Evolutionary conservation across 495 filamentous ascomycete species (phyloP), one percentile per base, ranked within the genome.

Genomic region (Aspergillus nanangensis): DNA sequence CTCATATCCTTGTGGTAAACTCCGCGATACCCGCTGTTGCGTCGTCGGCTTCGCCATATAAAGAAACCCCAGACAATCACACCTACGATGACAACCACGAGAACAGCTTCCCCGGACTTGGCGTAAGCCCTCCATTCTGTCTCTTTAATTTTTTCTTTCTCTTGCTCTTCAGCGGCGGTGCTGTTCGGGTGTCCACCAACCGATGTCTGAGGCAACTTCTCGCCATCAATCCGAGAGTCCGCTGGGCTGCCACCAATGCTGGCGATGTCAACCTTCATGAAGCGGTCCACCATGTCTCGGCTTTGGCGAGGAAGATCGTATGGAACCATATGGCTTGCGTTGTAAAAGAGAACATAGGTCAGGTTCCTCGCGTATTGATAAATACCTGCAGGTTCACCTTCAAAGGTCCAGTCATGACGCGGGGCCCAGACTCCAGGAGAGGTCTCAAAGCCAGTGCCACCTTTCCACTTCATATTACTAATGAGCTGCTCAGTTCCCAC

Each of bases 231-330:
- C 36, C 82, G 78, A 11, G 83, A 88, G 62, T 97, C 89, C 0
- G 89, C 77, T 0, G 93, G 93, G 32, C 65, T 61, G 31, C 92
- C 92, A 46, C 93, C 93, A 45, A 97, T 96, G 61, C 80, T 85
- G 51, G 78, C 84, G 50, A 97, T 96, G 60, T 98, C 89, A 18
- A 98, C 90, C 24, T 81, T 81, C 74, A 96, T 89, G 65, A 97
- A 96, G 14, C 93, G 85, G 63, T 97, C 93, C 8, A 96, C 81
- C 94, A 98, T 98, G 61, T 97, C 93, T 37, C 93, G 81, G 8
- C 83, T 87, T 38, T 90, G 82, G 19, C 90, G 81, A 10, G 94
- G 82, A 52, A 84, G 86, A 62, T 98, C 92, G 61, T 90, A 97
- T 5, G 93, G 93, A 3, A 96, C 93, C 93, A 98, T 98, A 62